Base-by-base conservation (phyloP, 108 stramenopile species). In the Nannochloropsis granulata region DNA sequence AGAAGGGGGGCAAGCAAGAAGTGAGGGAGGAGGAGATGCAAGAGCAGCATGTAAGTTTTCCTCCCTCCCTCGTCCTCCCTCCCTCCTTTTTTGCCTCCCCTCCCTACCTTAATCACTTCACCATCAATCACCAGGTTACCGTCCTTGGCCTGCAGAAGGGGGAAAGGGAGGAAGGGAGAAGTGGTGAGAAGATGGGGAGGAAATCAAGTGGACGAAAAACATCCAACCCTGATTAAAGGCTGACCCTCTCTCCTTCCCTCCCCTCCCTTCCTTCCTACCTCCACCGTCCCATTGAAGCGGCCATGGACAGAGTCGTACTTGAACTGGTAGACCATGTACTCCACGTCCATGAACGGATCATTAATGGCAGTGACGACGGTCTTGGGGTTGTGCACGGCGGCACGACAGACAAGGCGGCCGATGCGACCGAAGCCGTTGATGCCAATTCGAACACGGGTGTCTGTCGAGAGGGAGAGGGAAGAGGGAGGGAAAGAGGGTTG, bases 381-480 rank as follows among this genome's bases (percentile, higher is more conserved):
- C 19, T 90, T 79, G 42, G 81, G 85, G 84, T 90, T 86, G 34
- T 78, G 44, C 80, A 43, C 25, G 13, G 84, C 85, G 24, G 90
- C 90, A 19, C 90, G 83, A 78, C 44, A 80, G 42, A 90, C 89
- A 83, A 90, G 87, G 93, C 97, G 97, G 87, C 98, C 98, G 86
- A 99, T 99, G 92, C 98, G 95, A 87, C 98, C 98, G 92, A 98
- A 98, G 83, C 98, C 98, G 93, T 98, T 98, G 91, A 99, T 91
- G 24, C 89, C 90, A 24, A 82, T 71, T 13, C 24, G 79, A 8
- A 80, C 56, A 71, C 56, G 56, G n/a, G 56, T n/a, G n/a, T 71
- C 56, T 71, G 56, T n/a, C 56, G 56, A 5, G 11, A 71, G 16
- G 11, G 5, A n/a, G 56, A 71, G n/a, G 34, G 21, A 71, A 0